phyloP scores from a whole-genome alignment of 306 rosid genomes.

The Canavalia ensiformis region DNA sequence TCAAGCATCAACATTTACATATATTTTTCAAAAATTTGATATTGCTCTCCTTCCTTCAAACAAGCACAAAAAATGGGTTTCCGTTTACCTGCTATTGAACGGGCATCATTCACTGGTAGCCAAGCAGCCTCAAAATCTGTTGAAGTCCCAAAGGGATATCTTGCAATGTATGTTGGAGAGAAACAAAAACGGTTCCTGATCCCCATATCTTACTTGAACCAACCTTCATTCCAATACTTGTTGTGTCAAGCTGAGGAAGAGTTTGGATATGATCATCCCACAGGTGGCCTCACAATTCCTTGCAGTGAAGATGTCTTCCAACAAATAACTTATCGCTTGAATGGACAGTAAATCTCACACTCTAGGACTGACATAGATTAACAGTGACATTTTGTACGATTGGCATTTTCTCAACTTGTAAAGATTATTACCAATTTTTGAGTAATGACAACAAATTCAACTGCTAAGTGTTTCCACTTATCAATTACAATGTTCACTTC shows the following conservation, averaged over 20 bases:
- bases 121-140: slow-evolving; percentile 33
- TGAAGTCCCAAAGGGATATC: slow-evolving; percentile 54
- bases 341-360: not conserved
- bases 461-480: not conserved
- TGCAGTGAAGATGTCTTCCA: slow-evolving; percentile 50
- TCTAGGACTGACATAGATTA: slow-evolving; percentile 5
- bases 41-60: not conserved
- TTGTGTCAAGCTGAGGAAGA: slow-evolving; percentile 52
- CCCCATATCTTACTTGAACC: slow-evolving; percentile 58
- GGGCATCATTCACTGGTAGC: slow-evolving; percentile 19
- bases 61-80: slow-evolving; percentile 46
- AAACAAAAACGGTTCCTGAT: slow-evolving; percentile 52
- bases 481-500: not conserved
- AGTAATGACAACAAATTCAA: not conserved
- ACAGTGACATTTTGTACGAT: slow-evolving; percentile 1
- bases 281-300: slow-evolving; percentile 63
- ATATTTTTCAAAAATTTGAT: not conserved
- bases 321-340: slow-evolving; percentile 41
- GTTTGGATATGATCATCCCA: slow-evolving; percentile 63
- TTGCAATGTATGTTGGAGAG: slow-evolving; percentile 44
- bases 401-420: slow-evolving; percentile 9
- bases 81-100: slow-evolving; percentile 44
- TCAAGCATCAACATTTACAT: not conserved
- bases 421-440: not conserved
- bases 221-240: slow-evolving; percentile 55